These are phyloP conservation scores for Emmonsiellopsis sp. DNA, from an alignment of 2,329 filamentous ascomycete genomes.

Conservation along the genomic window DNA sequence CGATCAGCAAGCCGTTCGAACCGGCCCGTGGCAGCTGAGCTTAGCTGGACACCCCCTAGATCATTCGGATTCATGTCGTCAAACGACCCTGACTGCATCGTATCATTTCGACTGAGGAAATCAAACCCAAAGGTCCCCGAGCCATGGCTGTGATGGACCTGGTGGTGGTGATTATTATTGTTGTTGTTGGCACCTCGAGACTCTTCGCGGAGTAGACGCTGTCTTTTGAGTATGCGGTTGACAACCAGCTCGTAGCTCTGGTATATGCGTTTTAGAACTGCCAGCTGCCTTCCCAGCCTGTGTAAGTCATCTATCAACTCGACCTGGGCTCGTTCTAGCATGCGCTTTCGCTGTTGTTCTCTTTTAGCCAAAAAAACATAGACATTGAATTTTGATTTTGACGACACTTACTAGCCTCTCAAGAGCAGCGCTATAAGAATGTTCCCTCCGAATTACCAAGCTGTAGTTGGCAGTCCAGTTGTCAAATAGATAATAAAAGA, in stretches of 20 bases:
- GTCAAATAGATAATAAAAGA: slow-evolving; percentile 61
- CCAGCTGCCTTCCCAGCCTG: slow-evolving; percentile 51
- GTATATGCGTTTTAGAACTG: slow-evolving; percentile 54
- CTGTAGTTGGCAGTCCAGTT: slow-evolving; percentile 57
- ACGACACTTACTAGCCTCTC: slow-evolving; percentile 38
- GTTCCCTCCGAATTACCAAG: slow-evolving; percentile 49
- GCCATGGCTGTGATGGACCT: background rate
- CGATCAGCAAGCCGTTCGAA: slow-evolving; percentile 54
- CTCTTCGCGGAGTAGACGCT: slow-evolving; percentile 32
- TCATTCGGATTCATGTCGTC: slow-evolving; percentile 12
- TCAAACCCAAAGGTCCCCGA: background rate
- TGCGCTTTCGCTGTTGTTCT: slow-evolving; percentile 38
- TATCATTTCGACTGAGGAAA: slow-evolving; percentile 2
- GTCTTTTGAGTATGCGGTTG: slow-evolving; percentile 49
- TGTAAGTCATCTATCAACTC: slow-evolving; percentile 45
- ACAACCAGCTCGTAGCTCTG: slow-evolving; percentile 54
- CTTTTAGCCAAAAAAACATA: background rate
- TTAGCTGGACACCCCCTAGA: slow-evolving; percentile 33
- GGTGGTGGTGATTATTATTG: slow-evolving; percentile 3
- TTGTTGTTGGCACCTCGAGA: slow-evolving; percentile 16
- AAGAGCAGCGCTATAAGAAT: slow-evolving; percentile 40
- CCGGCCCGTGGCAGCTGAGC: slow-evolving; percentile 44
- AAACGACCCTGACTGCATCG: background rate
- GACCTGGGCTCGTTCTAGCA: slow-evolving; percentile 44
- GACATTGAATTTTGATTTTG: background rate